Evolutionary conservation across 2,329 filamentous ascomycete species (phyloP), one percentile per base, ranked within the genome.

Genomic region (Falciphora oryzae): DNA sequence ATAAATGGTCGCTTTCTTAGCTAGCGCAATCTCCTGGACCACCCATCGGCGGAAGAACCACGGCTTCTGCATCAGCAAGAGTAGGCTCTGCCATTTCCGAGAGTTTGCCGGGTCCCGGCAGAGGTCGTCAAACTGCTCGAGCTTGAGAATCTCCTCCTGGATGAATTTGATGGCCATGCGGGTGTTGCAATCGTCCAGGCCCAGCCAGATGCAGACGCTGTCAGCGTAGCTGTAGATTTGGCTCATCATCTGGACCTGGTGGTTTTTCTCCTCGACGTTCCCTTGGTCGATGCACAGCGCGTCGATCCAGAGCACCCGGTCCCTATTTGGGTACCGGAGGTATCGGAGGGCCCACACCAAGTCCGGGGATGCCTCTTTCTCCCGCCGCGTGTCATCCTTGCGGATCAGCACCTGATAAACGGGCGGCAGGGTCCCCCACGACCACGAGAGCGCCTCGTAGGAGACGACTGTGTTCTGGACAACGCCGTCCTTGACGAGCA

Each of bases 191-290:
- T 69, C 66, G 56, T 67, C 68, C 18, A 73, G 69, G 0, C 77
- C 77, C 10, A 77, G 68, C 72, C 75, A 75, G 11, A 75, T 67
- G 56, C 68, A 74, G 22, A 75, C 75, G 4, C 71, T 68, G 28
- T 70, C 65, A 0, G 74, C 73, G 22, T 70, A 68, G 25, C 67
- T 68, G 63, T 77, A 78, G 25, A 78, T 74, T 2, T 64, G 59
- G 3, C 70, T 62, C 75, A 79, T 78, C 66, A 74, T 70, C 32
- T 68, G 66, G 3, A 78, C 74, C 65, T 78, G 76, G 31, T 70
- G 65, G 56, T 72, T 73, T 57, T 71, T 72, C 63, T 77, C 76
- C 2, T 67, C 38, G 59, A 73, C 66, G 4, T 66, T 53, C 57
- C 29, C 31, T 61, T 66, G 65, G 56, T 64, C 58, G 63, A 66